Evolutionary conservation across 1,139 yeast species (phyloP).

Genomic region (Saccharomyces hybrid): DNA sequence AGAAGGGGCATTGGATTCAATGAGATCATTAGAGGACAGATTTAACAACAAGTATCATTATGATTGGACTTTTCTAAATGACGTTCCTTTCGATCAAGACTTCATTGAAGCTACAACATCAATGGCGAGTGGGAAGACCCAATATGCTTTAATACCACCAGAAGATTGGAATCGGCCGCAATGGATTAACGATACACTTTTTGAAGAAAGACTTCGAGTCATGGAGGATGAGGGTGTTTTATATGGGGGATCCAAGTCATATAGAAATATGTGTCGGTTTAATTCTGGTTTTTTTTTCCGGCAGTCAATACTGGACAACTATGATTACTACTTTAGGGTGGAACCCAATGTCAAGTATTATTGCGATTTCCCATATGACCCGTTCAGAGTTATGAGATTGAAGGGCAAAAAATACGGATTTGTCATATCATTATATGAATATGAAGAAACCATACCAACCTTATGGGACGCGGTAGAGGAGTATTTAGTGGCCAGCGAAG

Average conservation of each 20-base stretch:
- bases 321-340: conserved; percentile 87
- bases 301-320: conserved; percentile 55
- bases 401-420: conserved; percentile 77
- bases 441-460: conserved; percentile 76
- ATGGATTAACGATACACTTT: conserved; percentile 35
- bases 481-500: conserved; percentile 53
- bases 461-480: conserved; percentile 70
- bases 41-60: conserved; percentile 60
- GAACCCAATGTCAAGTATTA: conserved; percentile 84
- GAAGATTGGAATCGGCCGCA: conserved; percentile 65
- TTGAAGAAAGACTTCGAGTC: conserved; percentile 43
- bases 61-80: conserved; percentile 88
- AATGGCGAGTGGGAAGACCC: conserved; percentile 66
- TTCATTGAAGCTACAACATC: conserved; percentile 60
- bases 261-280: conserved; percentile 77
- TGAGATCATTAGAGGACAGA: conserved; percentile 60
- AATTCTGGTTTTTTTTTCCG: conserved; percentile 77
- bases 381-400: conserved; percentile 72
- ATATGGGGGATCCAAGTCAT: conserved; percentile 71
- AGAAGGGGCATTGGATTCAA: conserved; percentile 53
- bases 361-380: conserved; percentile 76
- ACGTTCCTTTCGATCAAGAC: conserved; percentile 63
- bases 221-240: conserved; percentile 56
- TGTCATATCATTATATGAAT: conserved; percentile 68
- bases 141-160: conserved; percentile 61